Percentiles rank a stretch among this genome's conserved stretches.
Conservation (phyloP, 345 rosid species). For the Mercurialis annua region DNA sequence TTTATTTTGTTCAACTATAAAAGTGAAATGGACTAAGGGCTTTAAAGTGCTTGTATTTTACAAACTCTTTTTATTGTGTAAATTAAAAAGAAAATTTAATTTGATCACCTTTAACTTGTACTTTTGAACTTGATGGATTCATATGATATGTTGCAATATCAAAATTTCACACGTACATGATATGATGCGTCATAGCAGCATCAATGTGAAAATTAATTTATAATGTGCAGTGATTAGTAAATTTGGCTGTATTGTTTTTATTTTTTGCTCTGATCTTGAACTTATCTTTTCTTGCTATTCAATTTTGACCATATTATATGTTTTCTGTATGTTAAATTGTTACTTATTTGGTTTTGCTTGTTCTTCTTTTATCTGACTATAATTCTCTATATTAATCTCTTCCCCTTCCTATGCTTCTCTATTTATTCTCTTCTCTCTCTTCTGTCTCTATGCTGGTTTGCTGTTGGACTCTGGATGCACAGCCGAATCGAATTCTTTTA, state of each 20-base stretch:
- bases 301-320: background rate
- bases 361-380: slow-evolving; percentile 18
- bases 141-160: background rate
- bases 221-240: background rate
- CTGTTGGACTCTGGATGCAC: slow-evolving; percentile 60
- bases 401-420: slow-evolving; percentile 41
- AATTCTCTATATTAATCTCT: slow-evolving; percentile 3
- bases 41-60: no score
- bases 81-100: background rate
- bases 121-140: background rate
- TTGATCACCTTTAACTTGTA: background rate
- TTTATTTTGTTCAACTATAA: background rate
- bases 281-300: slow-evolving; percentile 4
- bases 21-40: background rate
- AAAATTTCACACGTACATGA: background rate
- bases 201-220: background rate
- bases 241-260: background rate
- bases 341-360: slow-evolving; percentile 20
- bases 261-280: background rate
- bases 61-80: background rate
- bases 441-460: slow-evolving; percentile 54
- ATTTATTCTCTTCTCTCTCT: slow-evolving; percentile 58
- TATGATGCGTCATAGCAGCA: background rate
- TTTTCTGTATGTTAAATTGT: background rate
- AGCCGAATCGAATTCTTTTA: slow-evolving; percentile 93